Percentiles rank a stretch among this genome's conserved stretches.
phyloP scores from a whole-genome alignment of 1,284 basidiomycete species.

The Ceratobasidium papillatum region DNA sequence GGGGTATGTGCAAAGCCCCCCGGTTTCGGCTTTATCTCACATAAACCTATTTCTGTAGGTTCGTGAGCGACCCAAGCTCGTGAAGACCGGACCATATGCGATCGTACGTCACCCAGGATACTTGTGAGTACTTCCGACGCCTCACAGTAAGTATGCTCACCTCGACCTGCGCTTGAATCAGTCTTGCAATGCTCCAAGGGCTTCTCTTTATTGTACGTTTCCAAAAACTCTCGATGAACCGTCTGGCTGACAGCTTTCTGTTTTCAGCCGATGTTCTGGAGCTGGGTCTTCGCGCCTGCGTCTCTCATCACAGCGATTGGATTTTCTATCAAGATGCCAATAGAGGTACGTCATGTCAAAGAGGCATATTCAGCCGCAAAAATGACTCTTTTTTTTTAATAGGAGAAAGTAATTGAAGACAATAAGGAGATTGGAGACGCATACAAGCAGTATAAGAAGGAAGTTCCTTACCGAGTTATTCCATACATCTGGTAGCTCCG shows the following conservation, averaged over 20 bases:
- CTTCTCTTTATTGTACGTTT: neutral
- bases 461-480: slow-evolving; percentile 25
- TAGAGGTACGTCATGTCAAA: slow-evolving; percentile 25
- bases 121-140: neutral
- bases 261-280: neutral
- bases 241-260: neutral
- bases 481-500: slow-evolving; percentile 35
- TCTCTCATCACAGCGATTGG: slow-evolving; percentile 11
- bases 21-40: neutral
- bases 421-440: slow-evolving; percentile 20
- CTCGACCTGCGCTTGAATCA: neutral
- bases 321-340: slow-evolving; percentile 34
- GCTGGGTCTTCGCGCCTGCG: slow-evolving; percentile 18
- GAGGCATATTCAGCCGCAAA: no score
- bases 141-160: neutral
- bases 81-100: slow-evolving; percentile 32
- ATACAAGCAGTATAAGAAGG: slow-evolving; percentile 33
- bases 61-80: slow-evolving; percentile 32
- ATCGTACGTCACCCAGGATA: slow-evolving; percentile 28
- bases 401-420: slow-evolving; percentile 37
- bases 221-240: neutral
- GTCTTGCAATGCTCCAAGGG: neutral
- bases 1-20: neutral
- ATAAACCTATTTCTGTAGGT: neutral
- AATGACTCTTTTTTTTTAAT: no score